These are phyloP conservation scores for Blepharisma japonicum DNA, from an alignment of 73 alveolate species.

Conservation along the genomic window DNA sequence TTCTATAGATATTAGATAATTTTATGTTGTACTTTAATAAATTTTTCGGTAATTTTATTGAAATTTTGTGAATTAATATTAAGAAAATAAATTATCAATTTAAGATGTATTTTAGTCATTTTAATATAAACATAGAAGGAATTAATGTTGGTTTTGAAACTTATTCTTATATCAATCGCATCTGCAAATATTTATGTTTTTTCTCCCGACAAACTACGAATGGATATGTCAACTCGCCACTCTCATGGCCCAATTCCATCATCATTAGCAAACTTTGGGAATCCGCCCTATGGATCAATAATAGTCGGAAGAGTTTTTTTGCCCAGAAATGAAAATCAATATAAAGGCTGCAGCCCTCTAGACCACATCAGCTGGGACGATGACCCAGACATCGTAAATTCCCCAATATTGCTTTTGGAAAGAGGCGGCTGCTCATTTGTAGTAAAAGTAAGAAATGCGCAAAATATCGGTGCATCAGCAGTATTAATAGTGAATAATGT, in stretches of 20 bases:
- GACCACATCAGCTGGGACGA: neutral
- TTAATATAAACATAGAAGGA: too few species aligned
- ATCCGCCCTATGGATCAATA: conserved; percentile 31
- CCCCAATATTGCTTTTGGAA: conserved; percentile 39
- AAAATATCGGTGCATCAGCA: conserved; percentile 68
- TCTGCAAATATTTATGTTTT: neutral
- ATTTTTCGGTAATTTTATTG: too few species aligned
- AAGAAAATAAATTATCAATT: too few species aligned
- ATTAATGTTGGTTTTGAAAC: too few species aligned
- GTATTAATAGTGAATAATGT: conserved; percentile 53
- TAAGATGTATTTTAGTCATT: too few species aligned
- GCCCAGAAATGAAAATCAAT: neutral
- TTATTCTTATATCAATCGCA: neutral
- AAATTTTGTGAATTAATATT: too few species aligned
- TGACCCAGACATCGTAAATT: neutral
- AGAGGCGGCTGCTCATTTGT: conserved; percentile 71
- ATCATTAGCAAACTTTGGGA: conserved; percentile 33
- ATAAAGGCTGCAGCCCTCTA: neutral
- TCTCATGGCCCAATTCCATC: conserved; percentile 13
- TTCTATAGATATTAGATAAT: neutral
- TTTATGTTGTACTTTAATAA: too few species aligned
- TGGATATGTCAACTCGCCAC: neutral
- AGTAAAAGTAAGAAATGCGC: conserved; percentile 68
- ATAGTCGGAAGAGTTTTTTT: neutral
- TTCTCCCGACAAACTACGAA: conserved; percentile 12